Conservation (phyloP, 2,329 filamentous ascomycete species). For the Trichoderma gracile region DNA sequence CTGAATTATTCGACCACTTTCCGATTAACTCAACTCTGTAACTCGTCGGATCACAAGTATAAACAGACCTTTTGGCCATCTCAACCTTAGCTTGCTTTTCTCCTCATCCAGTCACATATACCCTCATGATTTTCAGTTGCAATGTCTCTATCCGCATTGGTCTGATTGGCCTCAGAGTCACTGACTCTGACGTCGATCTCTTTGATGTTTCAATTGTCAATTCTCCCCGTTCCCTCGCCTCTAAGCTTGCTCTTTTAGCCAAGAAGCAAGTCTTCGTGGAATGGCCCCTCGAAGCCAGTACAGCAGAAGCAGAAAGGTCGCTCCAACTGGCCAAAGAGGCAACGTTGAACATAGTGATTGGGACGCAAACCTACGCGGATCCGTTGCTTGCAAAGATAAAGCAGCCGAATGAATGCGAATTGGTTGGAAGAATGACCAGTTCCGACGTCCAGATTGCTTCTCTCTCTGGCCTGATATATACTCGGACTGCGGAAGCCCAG, state of each 20-base stretch:
- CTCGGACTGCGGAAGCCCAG: constrained; percentile 30
- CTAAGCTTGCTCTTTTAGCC: constrained; percentile 40
- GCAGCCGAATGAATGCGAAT: no score
- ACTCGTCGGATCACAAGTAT: neutral
- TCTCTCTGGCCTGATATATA: neutral
- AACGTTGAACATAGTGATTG: constrained; percentile 45
- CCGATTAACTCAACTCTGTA: neutral
- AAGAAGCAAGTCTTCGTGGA: constrained; percentile 55
- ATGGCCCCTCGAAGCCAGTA: constrained; percentile 52
- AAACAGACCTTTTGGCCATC: neutral
- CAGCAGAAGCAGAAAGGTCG: constrained; percentile 43
- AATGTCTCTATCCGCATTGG: constrained; percentile 31
- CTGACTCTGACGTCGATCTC: constrained; percentile 51
- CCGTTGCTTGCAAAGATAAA: constrained; percentile 37
- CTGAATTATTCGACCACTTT: no score
- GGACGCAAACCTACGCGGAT: constrained; percentile 48
- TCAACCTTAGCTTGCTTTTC: no score
- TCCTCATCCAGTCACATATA: neutral
- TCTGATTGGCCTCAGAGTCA: constrained; percentile 36
- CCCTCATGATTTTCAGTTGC: neutral
- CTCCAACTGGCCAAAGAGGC: constrained; percentile 35
- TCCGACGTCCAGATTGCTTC: constrained; percentile 7
- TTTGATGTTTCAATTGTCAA: constrained; percentile 51
- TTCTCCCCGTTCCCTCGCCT: constrained; percentile 31
- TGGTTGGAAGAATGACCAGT: constrained; percentile 24